Percentiles rank a stretch among this genome's conserved stretches.
Evolutionary conservation across 495 filamentous ascomycete genomes (phyloP).

Genomic region (Cercophora scortea): DNA sequence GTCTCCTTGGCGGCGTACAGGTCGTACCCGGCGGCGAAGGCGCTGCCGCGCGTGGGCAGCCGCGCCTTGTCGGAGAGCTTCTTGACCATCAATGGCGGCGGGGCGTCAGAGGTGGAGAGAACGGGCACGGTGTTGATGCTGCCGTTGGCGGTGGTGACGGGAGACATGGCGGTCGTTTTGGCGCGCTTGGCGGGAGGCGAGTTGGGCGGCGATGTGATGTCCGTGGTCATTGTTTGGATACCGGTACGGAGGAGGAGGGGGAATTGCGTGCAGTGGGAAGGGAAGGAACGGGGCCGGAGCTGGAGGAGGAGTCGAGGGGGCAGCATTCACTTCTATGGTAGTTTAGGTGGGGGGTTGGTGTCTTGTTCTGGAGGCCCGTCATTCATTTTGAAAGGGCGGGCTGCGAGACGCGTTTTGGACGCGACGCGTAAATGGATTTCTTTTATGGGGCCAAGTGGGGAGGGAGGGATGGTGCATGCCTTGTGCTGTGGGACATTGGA

Average conservation of each 20-base stretch:
- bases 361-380: too few species aligned
- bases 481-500: too few species aligned
- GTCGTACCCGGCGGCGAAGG: conserved; percentile 90
- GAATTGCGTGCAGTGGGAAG: not conserved
- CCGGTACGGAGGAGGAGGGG: not conserved
- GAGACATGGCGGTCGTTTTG: conserved; percentile 24
- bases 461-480: too few species aligned
- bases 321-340: too few species aligned
- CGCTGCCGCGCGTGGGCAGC: conserved; percentile 79
- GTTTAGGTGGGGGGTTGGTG: too few species aligned
- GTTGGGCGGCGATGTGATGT: conserved; percentile 31
- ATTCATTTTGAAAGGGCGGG: too few species aligned
- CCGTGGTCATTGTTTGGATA: conserved; percentile 46
- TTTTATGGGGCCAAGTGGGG: too few species aligned
- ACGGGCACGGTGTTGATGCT: conserved; percentile 30
- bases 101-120: conserved; percentile 7
- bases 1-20: conserved; percentile 67
- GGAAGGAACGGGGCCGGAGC: not conserved
- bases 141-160: conserved; percentile 4
- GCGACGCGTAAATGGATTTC: conserved; percentile 20
- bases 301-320: not conserved
- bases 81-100: conserved; percentile 69
- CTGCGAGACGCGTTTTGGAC: conserved; percentile 12
- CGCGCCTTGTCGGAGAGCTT: conserved; percentile 66
- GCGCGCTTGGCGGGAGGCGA: conserved; percentile 42